phyloP scores from a whole-genome alignment of 352 stramenopile species.

The Paralagenidium karlingii region DNA sequence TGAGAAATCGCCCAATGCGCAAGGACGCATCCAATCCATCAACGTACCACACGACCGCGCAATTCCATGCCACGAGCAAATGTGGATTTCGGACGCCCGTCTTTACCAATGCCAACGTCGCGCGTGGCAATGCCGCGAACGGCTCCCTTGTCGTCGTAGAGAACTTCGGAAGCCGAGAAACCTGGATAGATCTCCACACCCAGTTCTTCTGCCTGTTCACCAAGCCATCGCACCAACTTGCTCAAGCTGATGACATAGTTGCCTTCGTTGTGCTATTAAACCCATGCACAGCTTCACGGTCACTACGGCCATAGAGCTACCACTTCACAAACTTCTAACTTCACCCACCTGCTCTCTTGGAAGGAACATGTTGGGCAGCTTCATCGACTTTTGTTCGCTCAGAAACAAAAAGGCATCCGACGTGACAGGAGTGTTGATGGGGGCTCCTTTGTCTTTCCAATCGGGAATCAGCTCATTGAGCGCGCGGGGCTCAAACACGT shows the following conservation, averaged over 20 bases:
- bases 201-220: constrained; percentile 91
- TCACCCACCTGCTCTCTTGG: constrained; percentile 78
- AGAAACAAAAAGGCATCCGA: constrained; percentile 93
- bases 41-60: constrained; percentile 57
- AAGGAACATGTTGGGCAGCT: constrained; percentile 88
- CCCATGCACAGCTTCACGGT: not conserved
- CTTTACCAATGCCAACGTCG: constrained; percentile 97
- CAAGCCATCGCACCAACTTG: constrained; percentile 96
- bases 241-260: constrained; percentile 98
- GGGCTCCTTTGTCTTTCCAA: constrained; percentile 84
- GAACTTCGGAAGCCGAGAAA: constrained; percentile 92
- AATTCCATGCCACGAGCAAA: constrained; percentile 98
- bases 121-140: constrained; percentile 94
- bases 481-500: constrained; percentile 97
- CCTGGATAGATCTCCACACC: constrained; percentile 99
- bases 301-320: too few relatives aligned
- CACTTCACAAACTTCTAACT: constrained; percentile 2
- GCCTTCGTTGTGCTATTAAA: constrained; percentile 91
- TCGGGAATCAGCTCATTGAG: constrained; percentile 95
- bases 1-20: constrained; percentile 1
- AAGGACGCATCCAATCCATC: not conserved
- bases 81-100: constrained; percentile 90
- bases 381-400: constrained; percentile 73
- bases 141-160: constrained; percentile 68
- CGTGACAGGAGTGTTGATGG: constrained; percentile 88